A percentile compares a stretch with the other conserved stretches of the same genome.
Conservation (phyloP, 352 stramenopile species). For the Phytophthora agathidicida region DNA sequence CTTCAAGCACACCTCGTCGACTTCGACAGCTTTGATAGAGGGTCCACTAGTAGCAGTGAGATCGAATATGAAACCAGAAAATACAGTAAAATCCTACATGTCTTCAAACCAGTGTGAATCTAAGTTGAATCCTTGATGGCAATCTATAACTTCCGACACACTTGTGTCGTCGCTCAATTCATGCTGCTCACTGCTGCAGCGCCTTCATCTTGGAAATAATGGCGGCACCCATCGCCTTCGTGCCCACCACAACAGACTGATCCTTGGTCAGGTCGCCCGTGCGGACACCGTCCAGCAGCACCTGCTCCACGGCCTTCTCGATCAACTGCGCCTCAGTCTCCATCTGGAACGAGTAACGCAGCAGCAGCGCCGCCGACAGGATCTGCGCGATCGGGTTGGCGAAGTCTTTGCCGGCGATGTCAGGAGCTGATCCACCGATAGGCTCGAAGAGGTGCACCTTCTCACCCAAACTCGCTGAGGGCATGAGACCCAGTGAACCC, state of each 20-base stretch:
- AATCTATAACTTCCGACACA: conserved; percentile 20
- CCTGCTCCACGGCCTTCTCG: conserved; percentile 80
- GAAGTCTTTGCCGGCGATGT: conserved; percentile 97
- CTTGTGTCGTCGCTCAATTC: neutral
- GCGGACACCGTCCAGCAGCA: conserved; percentile 83
- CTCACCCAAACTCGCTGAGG: conserved; percentile 95
- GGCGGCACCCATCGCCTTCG: conserved; percentile 75
- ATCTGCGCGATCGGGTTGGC: conserved; percentile 98
- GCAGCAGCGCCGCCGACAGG: conserved; percentile 96
- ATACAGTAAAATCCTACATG: conserved; percentile 21
- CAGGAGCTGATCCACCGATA: conserved; percentile 97
- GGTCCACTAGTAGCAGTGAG: neutral
- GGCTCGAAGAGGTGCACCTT: conserved; percentile 97
- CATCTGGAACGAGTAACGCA: conserved; percentile 94
- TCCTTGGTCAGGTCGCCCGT: conserved; percentile 87
- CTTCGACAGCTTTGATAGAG: neutral
- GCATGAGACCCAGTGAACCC: conserved; percentile 97
- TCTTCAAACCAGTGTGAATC: conserved; percentile 9
- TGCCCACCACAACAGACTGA: conserved; percentile 60
- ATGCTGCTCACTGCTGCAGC: conserved; percentile 39
- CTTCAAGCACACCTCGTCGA: conserved; percentile 6
- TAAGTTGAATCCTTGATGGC: neutral
- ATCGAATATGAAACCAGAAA: conserved; percentile 6
- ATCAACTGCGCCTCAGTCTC: conserved; percentile 82
- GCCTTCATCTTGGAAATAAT: conserved; percentile 82